Evolutionary conservation across 805 yeast species (phyloP), one percentile per base, ranked within the genome.

Genomic region (Nakazawaea populi): DNA sequence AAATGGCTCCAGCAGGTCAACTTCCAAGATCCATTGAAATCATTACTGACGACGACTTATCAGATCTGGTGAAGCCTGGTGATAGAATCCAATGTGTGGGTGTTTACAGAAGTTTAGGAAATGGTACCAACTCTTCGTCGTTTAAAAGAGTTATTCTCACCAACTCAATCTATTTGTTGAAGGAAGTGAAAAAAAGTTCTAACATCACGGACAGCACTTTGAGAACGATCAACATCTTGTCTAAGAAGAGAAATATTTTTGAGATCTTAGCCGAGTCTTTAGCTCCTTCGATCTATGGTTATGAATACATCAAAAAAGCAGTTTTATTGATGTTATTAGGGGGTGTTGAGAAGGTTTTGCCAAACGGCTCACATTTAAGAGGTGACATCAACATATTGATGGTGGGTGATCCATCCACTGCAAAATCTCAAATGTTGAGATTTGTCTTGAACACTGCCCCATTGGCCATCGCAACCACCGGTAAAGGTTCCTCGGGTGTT

Each of bases 381-480:
- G 99, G 99, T 73, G 99, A 94, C 70, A 92, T 94, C 65, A 94
- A 94, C 64, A 76, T 94, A 50, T 74, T 94, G 48, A 87, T 94
- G 96, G 97, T 94, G 39, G 99, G 99, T 71, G 99, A 94, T 67
- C 99, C 99, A 11, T 89, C 97, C 7, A 94, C 99, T 14, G 98
- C 99, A 29, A 94, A 94, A 68, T 91, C 97, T 4, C 99, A 94
- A 71, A 84, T 94, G 73, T 77, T 94, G 56, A 79, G 98, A 57
- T 92, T 94, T 64, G 98, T 94, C 18, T 75, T 94, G 55, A 94
- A 92, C 65, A 92, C 98, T 1, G 99, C 99, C 1, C 76, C 96
- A 1, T 74, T 94, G 59, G 98, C 98, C 3, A 90, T 94, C 59
- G 97, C 98, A 30, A 94, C 99, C 1, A 94, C 99, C 0, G 99